Percentiles rank a stretch among this genome's conserved stretches.
phyloP scores from a whole-genome alignment of 805 yeast species.

The Saccharomycopsis fermentans region DNA sequence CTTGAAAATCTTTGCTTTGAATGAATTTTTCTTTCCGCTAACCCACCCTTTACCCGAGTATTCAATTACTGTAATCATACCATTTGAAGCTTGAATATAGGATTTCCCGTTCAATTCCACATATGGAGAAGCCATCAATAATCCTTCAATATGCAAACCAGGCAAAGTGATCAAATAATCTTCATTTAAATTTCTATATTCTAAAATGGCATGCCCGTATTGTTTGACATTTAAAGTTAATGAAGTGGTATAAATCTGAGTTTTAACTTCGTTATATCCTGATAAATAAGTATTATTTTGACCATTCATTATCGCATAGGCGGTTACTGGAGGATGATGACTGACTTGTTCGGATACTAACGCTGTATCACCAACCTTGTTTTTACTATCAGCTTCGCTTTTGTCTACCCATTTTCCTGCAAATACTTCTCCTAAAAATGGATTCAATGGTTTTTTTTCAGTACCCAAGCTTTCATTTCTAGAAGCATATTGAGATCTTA shows the following conservation, averaged over 20 bases:
- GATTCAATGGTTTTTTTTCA: slow-evolving; percentile 95
- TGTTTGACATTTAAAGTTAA: slow-evolving; percentile 79
- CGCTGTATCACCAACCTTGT: slow-evolving; percentile 61
- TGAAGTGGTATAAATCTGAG: slow-evolving; percentile 61
- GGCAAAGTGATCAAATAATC: slow-evolving; percentile 79
- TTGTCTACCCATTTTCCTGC: slow-evolving; percentile 76
- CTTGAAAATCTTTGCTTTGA: slow-evolving; percentile 72
- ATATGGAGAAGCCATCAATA: slow-evolving; percentile 82
- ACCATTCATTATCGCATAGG: slow-evolving; percentile 71
- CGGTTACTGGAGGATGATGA: slow-evolving; percentile 98
- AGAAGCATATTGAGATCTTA: slow-evolving; percentile 88
- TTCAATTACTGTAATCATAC: slow-evolving; percentile 63
- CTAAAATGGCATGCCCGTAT: slow-evolving; percentile 79
- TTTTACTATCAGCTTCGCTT: slow-evolving; percentile 36
- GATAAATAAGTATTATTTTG: slow-evolving; percentile 58
- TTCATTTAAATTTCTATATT: slow-evolving; percentile 53
- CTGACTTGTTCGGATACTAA: slow-evolving; percentile 86
- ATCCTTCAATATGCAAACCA: slow-evolving; percentile 89
- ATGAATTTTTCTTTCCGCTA: slow-evolving; percentile 86
- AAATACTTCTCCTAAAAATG: slow-evolving; percentile 90
- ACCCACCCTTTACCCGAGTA: slow-evolving; percentile 92
- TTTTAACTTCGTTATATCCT: slow-evolving; percentile 85
- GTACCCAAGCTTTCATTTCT: slow-evolving; percentile 88
- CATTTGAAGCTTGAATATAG: slow-evolving; percentile 73
- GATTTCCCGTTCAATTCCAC: slow-evolving; percentile 89